These are phyloP conservation scores for Polychaeton citri DNA, from an alignment of 2,329 filamentous ascomycete genomes.

Conservation along the genomic window DNA sequence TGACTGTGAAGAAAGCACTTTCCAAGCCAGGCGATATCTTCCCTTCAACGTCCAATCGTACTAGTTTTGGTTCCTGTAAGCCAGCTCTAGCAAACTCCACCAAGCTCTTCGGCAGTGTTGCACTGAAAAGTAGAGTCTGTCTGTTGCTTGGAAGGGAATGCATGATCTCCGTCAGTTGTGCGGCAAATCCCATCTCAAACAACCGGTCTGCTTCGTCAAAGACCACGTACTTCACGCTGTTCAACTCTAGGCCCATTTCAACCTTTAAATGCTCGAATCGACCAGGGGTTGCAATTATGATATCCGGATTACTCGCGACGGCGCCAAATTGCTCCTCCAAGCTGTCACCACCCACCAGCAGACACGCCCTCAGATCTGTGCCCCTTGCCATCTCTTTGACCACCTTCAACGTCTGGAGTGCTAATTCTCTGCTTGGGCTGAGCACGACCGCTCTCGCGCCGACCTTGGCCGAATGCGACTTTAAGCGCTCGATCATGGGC, in stretches of 20 bases:
- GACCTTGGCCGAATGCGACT: constrained; percentile 73
- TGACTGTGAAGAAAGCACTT: constrained; percentile 87
- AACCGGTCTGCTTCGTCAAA: constrained; percentile 95
- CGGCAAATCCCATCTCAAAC: constrained; percentile 97
- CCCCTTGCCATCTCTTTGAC: constrained; percentile 87
- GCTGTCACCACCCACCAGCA: constrained; percentile 89
- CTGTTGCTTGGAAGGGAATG: constrained; percentile 71
- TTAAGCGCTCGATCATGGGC: constrained; percentile 91
- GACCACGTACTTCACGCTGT: constrained; percentile 82
- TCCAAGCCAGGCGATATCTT: constrained; percentile 95
- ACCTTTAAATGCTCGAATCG: constrained; percentile 94
- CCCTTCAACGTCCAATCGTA: constrained; percentile 83
- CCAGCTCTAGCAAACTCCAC: constrained; percentile 94
- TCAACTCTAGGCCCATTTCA: constrained; percentile 87
- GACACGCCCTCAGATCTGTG: constrained; percentile 78
- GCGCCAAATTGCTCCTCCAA: constrained; percentile 87
- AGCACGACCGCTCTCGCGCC: constrained; percentile 78
- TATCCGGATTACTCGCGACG: constrained; percentile 91
- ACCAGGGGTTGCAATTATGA: constrained; percentile 92
- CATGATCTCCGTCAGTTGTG: constrained; percentile 84
- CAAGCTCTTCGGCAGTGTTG: constrained; percentile 81
- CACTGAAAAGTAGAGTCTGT: constrained; percentile 89
- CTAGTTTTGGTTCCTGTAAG: constrained; percentile 78
- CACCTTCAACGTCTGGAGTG: constrained; percentile 88
- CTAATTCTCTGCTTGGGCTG: constrained; percentile 86